These are phyloP conservation scores for Scheffersomyces titani DNA, from an alignment of 1,139 yeast species.

Conservation along the genomic window DNA sequence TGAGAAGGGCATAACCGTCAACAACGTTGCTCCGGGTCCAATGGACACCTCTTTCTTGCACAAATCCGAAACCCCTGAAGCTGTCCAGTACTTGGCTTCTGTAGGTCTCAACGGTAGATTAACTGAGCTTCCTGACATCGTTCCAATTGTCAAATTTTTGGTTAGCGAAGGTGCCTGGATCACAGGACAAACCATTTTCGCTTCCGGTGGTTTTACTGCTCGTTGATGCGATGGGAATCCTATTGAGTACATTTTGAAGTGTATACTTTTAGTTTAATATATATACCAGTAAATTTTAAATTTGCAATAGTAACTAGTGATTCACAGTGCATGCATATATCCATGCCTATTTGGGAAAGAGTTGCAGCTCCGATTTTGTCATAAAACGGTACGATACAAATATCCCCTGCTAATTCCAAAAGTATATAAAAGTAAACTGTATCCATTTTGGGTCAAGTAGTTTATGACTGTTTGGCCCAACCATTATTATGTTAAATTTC, in stretches of 20 bases:
- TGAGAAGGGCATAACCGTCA: slow-evolving; percentile 51
- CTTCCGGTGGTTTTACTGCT: slow-evolving; percentile 68
- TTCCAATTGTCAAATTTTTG: slow-evolving; percentile 61
- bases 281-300: background rate
- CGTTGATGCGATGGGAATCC: slow-evolving; percentile 18
- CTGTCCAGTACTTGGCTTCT: slow-evolving; percentile 57
- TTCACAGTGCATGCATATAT: background rate
- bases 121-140: slow-evolving; percentile 61
- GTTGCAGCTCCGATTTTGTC: background rate
- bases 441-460: background rate
- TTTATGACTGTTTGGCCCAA: background rate
- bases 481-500: slow-evolving; percentile 1
- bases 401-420: background rate
- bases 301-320: background rate
- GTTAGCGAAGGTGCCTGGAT: slow-evolving; percentile 70
- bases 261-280: too few species aligned
- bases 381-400: background rate
- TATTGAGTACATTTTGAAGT: background rate
- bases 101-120: slow-evolving; percentile 49
- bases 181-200: slow-evolving; percentile 68
- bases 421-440: too few species aligned
- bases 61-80: slow-evolving; percentile 56
- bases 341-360: background rate
- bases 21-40: slow-evolving; percentile 69
- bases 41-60: slow-evolving; percentile 73